Base-by-base conservation (phyloP, 2,329 filamentous ascomycete species). In the Sporothrix inflata region DNA sequence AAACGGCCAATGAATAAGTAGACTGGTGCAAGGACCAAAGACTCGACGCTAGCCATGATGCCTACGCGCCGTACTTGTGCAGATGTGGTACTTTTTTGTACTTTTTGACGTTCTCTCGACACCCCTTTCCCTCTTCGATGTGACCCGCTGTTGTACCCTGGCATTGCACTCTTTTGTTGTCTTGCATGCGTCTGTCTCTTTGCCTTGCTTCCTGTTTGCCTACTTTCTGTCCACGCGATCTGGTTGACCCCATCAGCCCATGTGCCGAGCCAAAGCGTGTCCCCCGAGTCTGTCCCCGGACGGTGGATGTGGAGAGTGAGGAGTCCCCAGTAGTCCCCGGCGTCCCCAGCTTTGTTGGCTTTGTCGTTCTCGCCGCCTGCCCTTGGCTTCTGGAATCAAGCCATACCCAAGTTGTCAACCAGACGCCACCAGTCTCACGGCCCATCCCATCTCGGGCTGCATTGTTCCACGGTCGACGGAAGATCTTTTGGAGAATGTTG, bases 401-500 rank as follows among this genome's bases (percentile, higher is more conserved):
- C 21, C 24, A 49, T 60, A 38, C 30, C 34, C 38, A 63, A 63
- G 57, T 14, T n/a, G 34, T 24, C 57, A 8, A 6, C 24, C 14
- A 34, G 57, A 14, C 34, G 19, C 4, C 19, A 8, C 34, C 57
- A 24, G 34, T 61, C 34, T 24, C 57, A 38, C 27, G 9, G 40
- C 47, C 40, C 24, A n/a, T 19, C 2, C 40, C 61, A 66, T 66
- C 24, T 66, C 61, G 61, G 61, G n/a, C 24, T 66, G 61, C 16
- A 66, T 66, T 66, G 61, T 66, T 24, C 61, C 61, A 66, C 21
- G 61, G 40, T 49, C 16, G 40, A 66, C 61, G 61, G 61, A 66
- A 66, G 61, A 66, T 66, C 40, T 66, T 66, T 66, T 63, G 57
- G 57, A 63, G 57, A 42, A 63, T n/a, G 19, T 63, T 42, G 57